Percentiles rank a stretch among this genome's conserved stretches.
Conservation (phyloP, 371 early-diverging fungal species). For the Choanephora cucurbitarum region DNA sequence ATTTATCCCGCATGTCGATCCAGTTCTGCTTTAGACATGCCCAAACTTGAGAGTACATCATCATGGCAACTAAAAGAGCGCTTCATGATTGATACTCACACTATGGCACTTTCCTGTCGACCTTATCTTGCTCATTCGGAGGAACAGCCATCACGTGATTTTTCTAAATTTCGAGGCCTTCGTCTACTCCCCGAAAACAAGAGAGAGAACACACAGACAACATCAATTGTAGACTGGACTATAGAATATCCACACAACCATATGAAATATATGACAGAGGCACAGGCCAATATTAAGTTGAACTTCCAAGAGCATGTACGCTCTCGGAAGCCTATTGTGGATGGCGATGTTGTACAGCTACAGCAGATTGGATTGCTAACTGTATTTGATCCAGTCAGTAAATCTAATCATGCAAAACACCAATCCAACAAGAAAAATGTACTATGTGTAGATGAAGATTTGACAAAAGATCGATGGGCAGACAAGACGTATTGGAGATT, state of each 20-base stretch:
- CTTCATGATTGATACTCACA: slow-evolving; percentile 12
- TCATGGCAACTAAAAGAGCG: slow-evolving; percentile 11
- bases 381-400: slow-evolving; percentile 14
- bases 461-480: slow-evolving; percentile 4
- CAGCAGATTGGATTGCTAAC: slow-evolving; percentile 31
- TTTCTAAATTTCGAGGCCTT: slow-evolving; percentile 8
- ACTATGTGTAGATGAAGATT: slow-evolving; percentile 25
- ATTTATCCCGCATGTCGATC: slow-evolving; percentile 37
- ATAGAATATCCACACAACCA: slow-evolving; percentile 64
- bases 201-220: neutral
- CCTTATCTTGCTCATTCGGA: slow-evolving; percentile 9
- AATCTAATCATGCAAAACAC: neutral
- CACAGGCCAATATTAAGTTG: slow-evolving; percentile 15
- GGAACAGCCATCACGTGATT: neutral
- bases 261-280: slow-evolving; percentile 38
- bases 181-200: neutral
- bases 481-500: slow-evolving; percentile 21
- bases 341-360: slow-evolving; percentile 36
- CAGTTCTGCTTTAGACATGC: neutral
- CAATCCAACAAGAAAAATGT: slow-evolving; percentile 18
- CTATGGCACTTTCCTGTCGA: slow-evolving; percentile 20
- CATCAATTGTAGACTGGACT: slow-evolving; percentile 31
- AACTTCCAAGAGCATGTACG: slow-evolving; percentile 43
- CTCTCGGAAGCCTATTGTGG: slow-evolving; percentile 29
- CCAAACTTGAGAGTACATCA: slow-evolving; percentile 4